phyloP scores from a whole-genome alignment of 2,329 filamentous ascomycete genomes.

The Dactylellina leptospora region DNA sequence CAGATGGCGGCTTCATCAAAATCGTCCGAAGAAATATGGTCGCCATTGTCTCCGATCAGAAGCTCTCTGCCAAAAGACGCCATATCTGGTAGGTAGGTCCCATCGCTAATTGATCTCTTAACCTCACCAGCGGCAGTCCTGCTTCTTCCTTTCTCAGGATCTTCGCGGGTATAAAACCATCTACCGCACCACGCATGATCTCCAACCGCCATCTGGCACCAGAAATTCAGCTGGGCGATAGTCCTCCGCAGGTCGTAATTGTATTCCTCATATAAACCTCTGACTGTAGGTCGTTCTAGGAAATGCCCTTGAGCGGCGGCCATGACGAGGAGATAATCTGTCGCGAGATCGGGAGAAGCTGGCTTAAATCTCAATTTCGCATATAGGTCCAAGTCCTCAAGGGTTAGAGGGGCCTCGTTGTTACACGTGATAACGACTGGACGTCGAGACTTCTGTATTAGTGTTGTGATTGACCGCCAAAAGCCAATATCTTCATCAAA shows the following conservation, averaged over 20 bases:
- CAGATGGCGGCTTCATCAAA: slow-evolving; percentile 71
- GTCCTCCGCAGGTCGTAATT: slow-evolving; percentile 78
- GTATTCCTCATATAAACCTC: slow-evolving; percentile 74
- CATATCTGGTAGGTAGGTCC: slow-evolving; percentile 81
- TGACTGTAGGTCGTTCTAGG: slow-evolving; percentile 72
- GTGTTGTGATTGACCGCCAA: slow-evolving; percentile 79
- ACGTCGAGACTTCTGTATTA: slow-evolving; percentile 85
- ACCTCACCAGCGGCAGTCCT: slow-evolving; percentile 66
- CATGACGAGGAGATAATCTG: slow-evolving; percentile 81
- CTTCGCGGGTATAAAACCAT: slow-evolving; percentile 88
- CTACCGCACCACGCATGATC: slow-evolving; percentile 81
- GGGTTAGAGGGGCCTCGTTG: slow-evolving; percentile 81
- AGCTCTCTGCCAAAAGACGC: slow-evolving; percentile 76
- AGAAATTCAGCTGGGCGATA: slow-evolving; percentile 87
- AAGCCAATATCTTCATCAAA: slow-evolving; percentile 97
- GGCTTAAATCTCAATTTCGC: slow-evolving; percentile 80
- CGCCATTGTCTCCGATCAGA: slow-evolving; percentile 56
- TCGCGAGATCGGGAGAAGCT: slow-evolving; percentile 73
- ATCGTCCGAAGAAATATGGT: slow-evolving; percentile 59
- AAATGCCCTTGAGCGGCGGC: slow-evolving; percentile 90
- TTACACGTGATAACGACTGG: slow-evolving; percentile 97
- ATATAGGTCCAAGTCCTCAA: slow-evolving; percentile 78
- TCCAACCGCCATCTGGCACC: slow-evolving; percentile 95
- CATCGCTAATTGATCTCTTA: slow-evolving; percentile 80
- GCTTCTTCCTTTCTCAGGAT: slow-evolving; percentile 74